A percentile compares a stretch with the other conserved stretches of the same genome.
phyloP scores from a whole-genome alignment of 2,329 filamentous ascomycete species.

The Trichoderma guizhouense region DNA sequence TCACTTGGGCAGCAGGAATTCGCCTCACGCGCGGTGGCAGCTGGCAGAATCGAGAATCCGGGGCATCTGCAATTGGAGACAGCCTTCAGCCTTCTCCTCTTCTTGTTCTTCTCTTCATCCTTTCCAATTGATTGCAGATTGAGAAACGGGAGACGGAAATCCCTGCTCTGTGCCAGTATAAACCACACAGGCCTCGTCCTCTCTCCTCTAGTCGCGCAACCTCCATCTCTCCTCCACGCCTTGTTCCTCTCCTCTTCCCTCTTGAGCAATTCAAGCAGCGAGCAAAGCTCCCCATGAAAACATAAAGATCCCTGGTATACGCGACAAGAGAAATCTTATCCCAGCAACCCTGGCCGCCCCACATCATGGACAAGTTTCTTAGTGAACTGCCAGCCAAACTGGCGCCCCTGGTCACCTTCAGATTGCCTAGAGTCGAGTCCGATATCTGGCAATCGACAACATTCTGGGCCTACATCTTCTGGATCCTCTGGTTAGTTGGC shows the following conservation, averaged over 20 bases:
- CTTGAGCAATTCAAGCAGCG: background rate
- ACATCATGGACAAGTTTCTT: constrained; percentile 17
- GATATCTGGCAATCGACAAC: constrained; percentile 40
- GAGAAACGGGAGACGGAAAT: background rate
- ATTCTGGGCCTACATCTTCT: constrained; percentile 47
- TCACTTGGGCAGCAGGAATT: background rate
- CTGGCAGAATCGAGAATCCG: constrained; percentile 5
- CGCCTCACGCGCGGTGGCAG: constrained; percentile 10
- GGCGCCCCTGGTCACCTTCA: constrained; percentile 9
- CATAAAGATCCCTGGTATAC: constrained; percentile 6
- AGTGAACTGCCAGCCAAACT: constrained; percentile 14
- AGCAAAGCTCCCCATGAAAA: constrained; percentile 5
- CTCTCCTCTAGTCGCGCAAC: background rate
- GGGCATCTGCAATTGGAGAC: background rate
- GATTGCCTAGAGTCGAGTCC: constrained; percentile 20
- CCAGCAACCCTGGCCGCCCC: constrained; percentile 8
- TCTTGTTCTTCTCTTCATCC: background rate
- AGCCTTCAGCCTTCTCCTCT: background rate
- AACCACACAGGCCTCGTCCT: background rate
- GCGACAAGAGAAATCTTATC: constrained; percentile 3
- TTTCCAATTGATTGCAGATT: background rate
- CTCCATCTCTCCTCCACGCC: background rate
- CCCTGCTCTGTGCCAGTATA: background rate
- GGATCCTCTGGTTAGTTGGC: constrained; percentile 46
- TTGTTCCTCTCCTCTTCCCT: background rate